Evolutionary conservation across 2,329 filamentous ascomycete genomes (phyloP).

Genomic region (Epichloe festucae): DNA sequence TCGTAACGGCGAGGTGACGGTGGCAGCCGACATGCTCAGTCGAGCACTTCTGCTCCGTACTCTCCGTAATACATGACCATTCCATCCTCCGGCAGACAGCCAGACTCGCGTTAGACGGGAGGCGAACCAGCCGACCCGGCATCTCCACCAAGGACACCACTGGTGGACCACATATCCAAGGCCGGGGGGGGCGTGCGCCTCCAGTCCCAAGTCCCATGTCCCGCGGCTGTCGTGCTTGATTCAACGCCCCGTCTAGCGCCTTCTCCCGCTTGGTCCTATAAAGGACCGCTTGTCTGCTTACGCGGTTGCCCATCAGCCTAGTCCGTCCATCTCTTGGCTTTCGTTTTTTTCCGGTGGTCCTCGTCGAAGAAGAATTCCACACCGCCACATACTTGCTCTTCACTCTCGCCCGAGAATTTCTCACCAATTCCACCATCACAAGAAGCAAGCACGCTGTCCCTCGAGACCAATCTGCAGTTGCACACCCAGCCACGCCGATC

Average conservation of each 20-base stretch:
- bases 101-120: not conserved
- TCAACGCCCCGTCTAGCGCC: conserved; percentile 3
- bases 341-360: not conserved
- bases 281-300: conserved; percentile 6
- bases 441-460: not conserved
- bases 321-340: not conserved
- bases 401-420: not conserved
- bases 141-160: conserved; percentile 1
- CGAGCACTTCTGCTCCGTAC: too few relatives aligned
- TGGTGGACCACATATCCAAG: not conserved
- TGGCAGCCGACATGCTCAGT: too few relatives aligned
- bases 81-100: too few relatives aligned
- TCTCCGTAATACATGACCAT: too few relatives aligned
- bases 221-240: conserved; percentile 1
- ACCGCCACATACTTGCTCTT: not conserved
- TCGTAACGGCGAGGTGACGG: too few relatives aligned
- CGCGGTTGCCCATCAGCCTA: conserved; percentile 4
- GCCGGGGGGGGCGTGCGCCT: not conserved
- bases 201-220: not conserved
- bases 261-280: conserved; percentile 5
- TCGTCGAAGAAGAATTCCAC: not conserved
- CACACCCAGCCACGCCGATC: not conserved
- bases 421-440: not conserved
- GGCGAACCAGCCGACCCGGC: conserved; percentile 3
- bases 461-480: not conserved